Conservation (phyloP, 2,329 filamentous ascomycete species). For the Paraphoma chrysanthemicola region DNA sequence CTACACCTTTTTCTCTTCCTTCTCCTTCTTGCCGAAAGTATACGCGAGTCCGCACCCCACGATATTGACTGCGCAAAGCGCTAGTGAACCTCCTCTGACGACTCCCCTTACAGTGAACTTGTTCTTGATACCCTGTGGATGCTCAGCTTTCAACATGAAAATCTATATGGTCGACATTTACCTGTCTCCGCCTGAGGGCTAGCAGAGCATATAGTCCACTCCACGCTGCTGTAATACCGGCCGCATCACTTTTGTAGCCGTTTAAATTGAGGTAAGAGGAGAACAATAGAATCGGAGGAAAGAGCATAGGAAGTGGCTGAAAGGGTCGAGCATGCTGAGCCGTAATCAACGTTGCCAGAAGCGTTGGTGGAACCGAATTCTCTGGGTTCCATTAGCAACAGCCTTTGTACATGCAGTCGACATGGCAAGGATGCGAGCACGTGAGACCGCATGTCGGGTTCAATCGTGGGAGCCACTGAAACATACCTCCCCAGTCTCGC, state of each 20-base stretch:
- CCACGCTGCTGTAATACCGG: conserved; percentile 70
- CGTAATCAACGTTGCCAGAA: conserved; percentile 70
- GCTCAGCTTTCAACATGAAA: not conserved
- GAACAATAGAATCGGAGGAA: conserved; percentile 71
- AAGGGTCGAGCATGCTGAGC: conserved; percentile 72
- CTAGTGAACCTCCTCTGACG: conserved; percentile 61
- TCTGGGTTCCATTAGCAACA: conserved; percentile 54
- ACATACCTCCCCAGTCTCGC: conserved; percentile 61
- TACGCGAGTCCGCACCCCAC: conserved; percentile 61
- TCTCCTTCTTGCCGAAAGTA: conserved; percentile 55
- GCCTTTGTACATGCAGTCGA: conserved; percentile 5
- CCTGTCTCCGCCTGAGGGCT: conserved; percentile 63
- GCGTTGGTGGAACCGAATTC: conserved; percentile 68
- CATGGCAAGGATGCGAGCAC: conserved; percentile 12
- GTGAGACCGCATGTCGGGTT: conserved; percentile 14
- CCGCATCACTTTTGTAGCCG: conserved; percentile 68
- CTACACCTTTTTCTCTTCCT: conserved; percentile 30
- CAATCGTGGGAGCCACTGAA: not conserved
- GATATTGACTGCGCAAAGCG: conserved; percentile 59
- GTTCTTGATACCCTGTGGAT: conserved; percentile 48
- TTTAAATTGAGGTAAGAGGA: conserved; percentile 70
- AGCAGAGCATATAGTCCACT: conserved; percentile 70
- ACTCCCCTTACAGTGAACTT: conserved; percentile 60
- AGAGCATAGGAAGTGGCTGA: conserved; percentile 70
- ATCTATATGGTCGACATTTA: conserved; percentile 9